These are phyloP conservation scores for Blastobotrys chiropterorum DNA, from an alignment of 805 yeast genomes.

Conservation along the genomic window DNA sequence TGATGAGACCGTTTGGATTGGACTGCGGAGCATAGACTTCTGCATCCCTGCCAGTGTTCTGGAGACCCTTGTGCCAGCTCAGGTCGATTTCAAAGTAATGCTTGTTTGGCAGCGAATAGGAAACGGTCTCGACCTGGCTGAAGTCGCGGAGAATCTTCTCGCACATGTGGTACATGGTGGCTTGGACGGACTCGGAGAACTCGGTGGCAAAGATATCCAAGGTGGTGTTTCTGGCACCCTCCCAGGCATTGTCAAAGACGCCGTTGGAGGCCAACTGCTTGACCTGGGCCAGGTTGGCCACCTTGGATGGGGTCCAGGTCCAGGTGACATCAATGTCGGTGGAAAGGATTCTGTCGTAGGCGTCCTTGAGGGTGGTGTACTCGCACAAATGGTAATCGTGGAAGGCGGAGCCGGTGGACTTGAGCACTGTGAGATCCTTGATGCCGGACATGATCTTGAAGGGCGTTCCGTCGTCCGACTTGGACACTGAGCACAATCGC, in stretches of 20 bases:
- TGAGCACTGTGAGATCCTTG: slow-evolving; percentile 75
- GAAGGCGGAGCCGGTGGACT: slow-evolving; percentile 90
- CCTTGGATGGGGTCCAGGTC: slow-evolving; percentile 51
- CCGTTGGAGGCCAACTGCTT: slow-evolving; percentile 50
- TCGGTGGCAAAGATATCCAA: slow-evolving; percentile 75
- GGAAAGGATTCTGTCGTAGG: slow-evolving; percentile 77
- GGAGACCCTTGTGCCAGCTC: slow-evolving; percentile 73
- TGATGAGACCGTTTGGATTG: slow-evolving; percentile 90
- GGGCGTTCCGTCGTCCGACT: slow-evolving; percentile 32
- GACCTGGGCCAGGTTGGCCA: slow-evolving; percentile 38
- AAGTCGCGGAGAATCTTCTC: slow-evolving; percentile 57
- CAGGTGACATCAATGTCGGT: slow-evolving; percentile 76
- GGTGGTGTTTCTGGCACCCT: slow-evolving; percentile 60
- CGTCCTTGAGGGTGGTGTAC: slow-evolving; percentile 79
- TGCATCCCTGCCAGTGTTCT: slow-evolving; percentile 53
- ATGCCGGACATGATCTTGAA: slow-evolving; percentile 60
- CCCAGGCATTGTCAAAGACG: slow-evolving; percentile 58
- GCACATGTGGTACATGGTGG: slow-evolving; percentile 93
- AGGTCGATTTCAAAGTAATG: slow-evolving; percentile 81
- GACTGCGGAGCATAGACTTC: slow-evolving; percentile 82
- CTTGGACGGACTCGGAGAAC: slow-evolving; percentile 91
- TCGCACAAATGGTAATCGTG: slow-evolving; percentile 82
- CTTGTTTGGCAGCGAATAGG: slow-evolving; percentile 82
- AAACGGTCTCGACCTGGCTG: slow-evolving; percentile 54
- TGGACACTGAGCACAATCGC: slow-evolving; percentile 42